Evolutionary conservation across 805 yeast species (phyloP), one percentile per base, ranked within the genome.

Genomic region (Candida mattraensis): DNA sequence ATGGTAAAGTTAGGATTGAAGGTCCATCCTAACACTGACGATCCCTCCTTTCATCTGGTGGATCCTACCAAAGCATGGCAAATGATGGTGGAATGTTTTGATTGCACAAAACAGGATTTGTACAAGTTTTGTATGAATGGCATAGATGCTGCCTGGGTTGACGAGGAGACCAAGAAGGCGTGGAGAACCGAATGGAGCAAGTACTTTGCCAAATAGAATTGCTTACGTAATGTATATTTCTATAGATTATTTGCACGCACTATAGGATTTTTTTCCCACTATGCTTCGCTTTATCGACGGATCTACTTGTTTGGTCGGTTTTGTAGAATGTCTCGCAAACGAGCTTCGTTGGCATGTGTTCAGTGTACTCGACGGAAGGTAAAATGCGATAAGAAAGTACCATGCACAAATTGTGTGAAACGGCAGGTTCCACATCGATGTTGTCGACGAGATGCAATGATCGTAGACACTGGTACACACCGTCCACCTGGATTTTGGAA

Each of bases 11-110:
- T 41, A 9, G 61, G 61, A 2, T 26, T 58, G 30, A 46, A 33
- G 24, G 44, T 58, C 12, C 58, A 55, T 41, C 63, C 61, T 5
- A 58, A 58, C 35, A 55, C 63, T 7, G 63, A 58, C 34, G 63
- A 58, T 37, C 63, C 63, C 10, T 44, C 57, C 6, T 49, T 56
- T 26, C 63, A 58, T 31, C 47, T 50, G 28, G 59, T 56, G 4
- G 50, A 56, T 31, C 56, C 61, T 7, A 55, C 61, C 2, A 45
- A 42, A 28, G 46, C 56, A 2, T 58, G 63, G 63, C 34, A 44
- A 36, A 58, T 58, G 61, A 58, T 58, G 63, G 58, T 53, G 28
- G 45, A 48, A 15, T 40, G 50, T 33, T 58, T 58, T 35, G 63
- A 46, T 18, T 52, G 53, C 28, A 40, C 52, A 2, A 35, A 50